Conservation (phyloP, 75 land plant species). For the Cryptomeria japonica region DNA sequence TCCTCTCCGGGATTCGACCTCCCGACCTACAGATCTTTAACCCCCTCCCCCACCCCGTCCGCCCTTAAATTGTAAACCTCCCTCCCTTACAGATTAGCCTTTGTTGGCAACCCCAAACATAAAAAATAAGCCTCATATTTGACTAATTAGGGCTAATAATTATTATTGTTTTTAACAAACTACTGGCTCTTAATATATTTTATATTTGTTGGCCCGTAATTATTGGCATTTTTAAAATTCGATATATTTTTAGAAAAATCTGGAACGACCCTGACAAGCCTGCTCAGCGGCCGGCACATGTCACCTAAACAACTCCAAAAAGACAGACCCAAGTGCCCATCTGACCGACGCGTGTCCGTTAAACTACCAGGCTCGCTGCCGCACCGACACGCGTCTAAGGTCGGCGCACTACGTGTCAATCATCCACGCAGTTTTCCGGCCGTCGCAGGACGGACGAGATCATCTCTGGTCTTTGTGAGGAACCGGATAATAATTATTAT, state of each 20-base stretch:
- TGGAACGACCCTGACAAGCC: constrained; percentile 9
- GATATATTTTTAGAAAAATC: constrained; percentile 12
- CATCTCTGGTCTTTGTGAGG: background rate
- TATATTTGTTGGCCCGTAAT: constrained; percentile 1
- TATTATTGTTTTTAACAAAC: background rate
- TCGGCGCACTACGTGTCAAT: background rate
- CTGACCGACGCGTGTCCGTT: background rate
- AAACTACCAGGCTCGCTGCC: background rate
- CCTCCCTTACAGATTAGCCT: background rate
- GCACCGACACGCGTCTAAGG: background rate
- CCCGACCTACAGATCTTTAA: background rate
- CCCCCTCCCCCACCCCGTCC: background rate
- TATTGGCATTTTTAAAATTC: constrained; percentile 11
- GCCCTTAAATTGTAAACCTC: background rate
- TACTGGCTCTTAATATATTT: background rate
- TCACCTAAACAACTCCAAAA: constrained; percentile 7
- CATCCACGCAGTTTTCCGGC: background rate
- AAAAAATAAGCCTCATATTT: background rate
- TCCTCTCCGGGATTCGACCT: background rate
- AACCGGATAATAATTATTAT: background rate
- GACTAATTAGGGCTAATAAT: background rate
- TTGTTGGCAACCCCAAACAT: background rate
- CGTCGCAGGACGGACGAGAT: constrained; percentile 6
- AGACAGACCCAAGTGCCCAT: background rate
- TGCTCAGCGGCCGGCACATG: constrained; percentile 14